These are phyloP conservation scores for Penicillium crystallinum DNA, from an alignment of 495 filamentous ascomycete genomes.

Conservation along the genomic window DNA sequence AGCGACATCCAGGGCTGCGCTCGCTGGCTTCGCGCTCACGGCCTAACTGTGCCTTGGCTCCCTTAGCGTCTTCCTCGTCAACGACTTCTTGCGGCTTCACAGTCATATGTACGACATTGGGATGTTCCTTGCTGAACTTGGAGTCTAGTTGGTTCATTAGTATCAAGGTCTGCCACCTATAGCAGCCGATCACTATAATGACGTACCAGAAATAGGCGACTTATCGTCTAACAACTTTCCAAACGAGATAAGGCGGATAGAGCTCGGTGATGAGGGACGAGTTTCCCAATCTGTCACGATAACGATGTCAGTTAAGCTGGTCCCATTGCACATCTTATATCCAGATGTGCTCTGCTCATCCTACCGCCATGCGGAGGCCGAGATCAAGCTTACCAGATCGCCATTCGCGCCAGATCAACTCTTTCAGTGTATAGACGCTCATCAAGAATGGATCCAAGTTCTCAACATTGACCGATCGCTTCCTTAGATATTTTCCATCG, in stretches of 20 bases:
- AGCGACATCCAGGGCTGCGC: constrained; percentile 65
- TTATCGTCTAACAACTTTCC: constrained; percentile 86
- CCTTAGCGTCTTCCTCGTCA: constrained; percentile 84
- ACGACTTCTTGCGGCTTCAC: constrained; percentile 82
- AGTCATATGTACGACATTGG: constrained; percentile 91
- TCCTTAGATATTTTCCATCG: constrained; percentile 76
- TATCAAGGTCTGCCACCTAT: background rate
- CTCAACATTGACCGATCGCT: constrained; percentile 68
- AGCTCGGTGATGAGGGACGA: constrained; percentile 73
- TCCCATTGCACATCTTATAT: background rate
- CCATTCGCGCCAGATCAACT: constrained; percentile 88
- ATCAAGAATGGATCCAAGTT: constrained; percentile 80
- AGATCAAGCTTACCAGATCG: constrained; percentile 51
- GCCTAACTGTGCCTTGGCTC: constrained; percentile 55
- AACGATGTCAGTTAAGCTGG: background rate
- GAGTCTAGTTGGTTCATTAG: constrained; percentile 54
- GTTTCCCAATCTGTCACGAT: constrained; percentile 69
- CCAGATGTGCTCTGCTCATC: background rate
- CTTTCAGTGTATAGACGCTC: constrained; percentile 86
- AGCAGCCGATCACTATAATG: background rate
- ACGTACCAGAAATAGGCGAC: constrained; percentile 64
- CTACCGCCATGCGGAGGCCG: background rate
- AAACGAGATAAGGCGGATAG: constrained; percentile 83
- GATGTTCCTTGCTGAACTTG: constrained; percentile 63
- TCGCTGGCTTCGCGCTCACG: constrained; percentile 59